These are phyloP conservation scores for Parastagonospora avenae DNA, from an alignment of 2,329 filamentous ascomycete species.

Conservation along the genomic window DNA sequence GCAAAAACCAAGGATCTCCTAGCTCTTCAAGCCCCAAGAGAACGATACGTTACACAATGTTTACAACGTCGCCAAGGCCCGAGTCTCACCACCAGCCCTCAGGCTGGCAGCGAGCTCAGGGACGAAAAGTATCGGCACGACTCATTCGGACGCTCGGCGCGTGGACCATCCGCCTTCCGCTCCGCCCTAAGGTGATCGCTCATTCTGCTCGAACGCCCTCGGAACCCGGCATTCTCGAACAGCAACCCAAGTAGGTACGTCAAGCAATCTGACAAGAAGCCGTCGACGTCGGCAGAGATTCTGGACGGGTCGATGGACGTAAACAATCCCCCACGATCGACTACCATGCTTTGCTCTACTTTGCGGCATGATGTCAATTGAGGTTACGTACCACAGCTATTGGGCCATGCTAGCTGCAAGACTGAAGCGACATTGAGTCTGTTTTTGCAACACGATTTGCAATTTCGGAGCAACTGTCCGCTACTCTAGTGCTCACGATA, in stretches of 20 bases:
- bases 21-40: not conserved
- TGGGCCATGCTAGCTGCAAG: not conserved
- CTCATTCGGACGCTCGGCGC: constrained; percentile 20
- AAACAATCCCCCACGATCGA: not conserved
- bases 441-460: not conserved
- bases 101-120: constrained; percentile 1
- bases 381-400: not conserved
- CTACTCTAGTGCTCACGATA: constrained; percentile 4
- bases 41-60: not conserved
- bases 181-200: constrained; percentile 11
- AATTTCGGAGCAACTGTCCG: constrained; percentile 1
- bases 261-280: not conserved
- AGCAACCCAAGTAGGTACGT: not conserved
- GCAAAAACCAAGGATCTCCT: not conserved
- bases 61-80: not conserved
- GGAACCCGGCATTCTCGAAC: constrained; percentile 6
- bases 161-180: constrained; percentile 23
- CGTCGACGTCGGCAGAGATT: not conserved
- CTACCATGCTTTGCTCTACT: not conserved
- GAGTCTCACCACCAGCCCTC: not conserved
- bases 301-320: constrained; percentile 1
- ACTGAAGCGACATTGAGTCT: not conserved
- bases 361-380: constrained; percentile 9
- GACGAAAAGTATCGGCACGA: constrained; percentile 24
- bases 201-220: constrained; percentile 7